Conservation (phyloP, 2,329 filamentous ascomycete genomes). For the Ceratocystis albifundus region DNA sequence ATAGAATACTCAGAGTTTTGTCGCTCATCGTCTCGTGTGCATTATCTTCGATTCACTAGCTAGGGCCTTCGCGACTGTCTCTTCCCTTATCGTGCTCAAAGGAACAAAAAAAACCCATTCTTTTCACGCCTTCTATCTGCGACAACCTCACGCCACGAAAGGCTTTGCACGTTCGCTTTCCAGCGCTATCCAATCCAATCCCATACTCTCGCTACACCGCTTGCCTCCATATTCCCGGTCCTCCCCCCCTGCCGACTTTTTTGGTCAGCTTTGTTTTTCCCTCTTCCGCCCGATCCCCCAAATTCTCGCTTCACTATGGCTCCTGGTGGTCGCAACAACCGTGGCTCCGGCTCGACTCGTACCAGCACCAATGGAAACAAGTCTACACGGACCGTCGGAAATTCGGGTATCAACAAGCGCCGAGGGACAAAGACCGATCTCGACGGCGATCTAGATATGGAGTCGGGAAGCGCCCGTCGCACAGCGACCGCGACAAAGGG, state of each 20-base stretch:
- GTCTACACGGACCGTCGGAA: conserved; percentile 3
- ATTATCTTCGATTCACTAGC: background rate
- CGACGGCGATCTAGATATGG: conserved; percentile 53
- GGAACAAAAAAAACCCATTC: background rate
- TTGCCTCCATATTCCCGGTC: background rate
- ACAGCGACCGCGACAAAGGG: conserved; percentile 27
- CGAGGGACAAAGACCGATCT: conserved; percentile 37
- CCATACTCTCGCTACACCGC: background rate
- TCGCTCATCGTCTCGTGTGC: background rate
- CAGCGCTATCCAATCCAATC: background rate
- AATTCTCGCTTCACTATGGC: conserved; percentile 16
- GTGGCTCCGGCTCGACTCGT: conserved; percentile 21
- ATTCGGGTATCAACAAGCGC: conserved; percentile 44
- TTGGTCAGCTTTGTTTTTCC: background rate
- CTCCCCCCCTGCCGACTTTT: background rate
- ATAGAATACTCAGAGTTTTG: background rate
- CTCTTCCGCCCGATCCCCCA: conserved; percentile 18
- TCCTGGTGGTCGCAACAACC: conserved; percentile 23
- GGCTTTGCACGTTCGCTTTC: background rate
- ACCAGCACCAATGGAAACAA: conserved; percentile 24
- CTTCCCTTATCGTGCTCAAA: background rate
- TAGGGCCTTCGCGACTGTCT: background rate
- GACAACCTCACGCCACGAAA: background rate
- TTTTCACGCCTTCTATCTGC: conserved; percentile 3
- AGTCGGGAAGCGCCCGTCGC: conserved; percentile 31